These are phyloP conservation scores for Leucosporidium scottii DNA, from an alignment of 768 basidiomycete genomes.

Conservation along the genomic window DNA sequence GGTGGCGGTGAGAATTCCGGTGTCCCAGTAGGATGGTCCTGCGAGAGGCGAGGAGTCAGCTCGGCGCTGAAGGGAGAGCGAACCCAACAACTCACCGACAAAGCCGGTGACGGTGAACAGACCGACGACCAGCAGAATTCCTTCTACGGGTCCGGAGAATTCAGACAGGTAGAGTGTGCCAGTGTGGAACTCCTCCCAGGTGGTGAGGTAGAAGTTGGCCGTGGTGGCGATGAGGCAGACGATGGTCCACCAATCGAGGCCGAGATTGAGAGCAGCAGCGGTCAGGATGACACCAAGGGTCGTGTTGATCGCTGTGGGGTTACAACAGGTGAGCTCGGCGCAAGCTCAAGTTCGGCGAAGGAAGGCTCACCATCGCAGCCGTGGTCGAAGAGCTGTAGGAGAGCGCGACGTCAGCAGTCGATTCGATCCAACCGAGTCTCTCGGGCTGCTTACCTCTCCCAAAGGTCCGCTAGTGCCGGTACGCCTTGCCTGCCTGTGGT, in stretches of 20 bases:
- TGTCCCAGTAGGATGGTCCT: slow-evolving; percentile 80
- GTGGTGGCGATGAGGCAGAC: slow-evolving; percentile 69
- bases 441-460: slow-evolving; percentile 56
- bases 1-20: slow-evolving; percentile 54
- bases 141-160: slow-evolving; percentile 94
- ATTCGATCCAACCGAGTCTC: no score
- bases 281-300: slow-evolving; percentile 82
- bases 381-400: slow-evolving; percentile 76
- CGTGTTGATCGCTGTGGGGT: slow-evolving; percentile 68
- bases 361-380: slow-evolving; percentile 46
- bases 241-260: slow-evolving; percentile 93
- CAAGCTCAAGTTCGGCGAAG: neutral
- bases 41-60: neutral
- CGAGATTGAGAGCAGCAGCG: slow-evolving; percentile 77
- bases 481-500: slow-evolving; percentile 64
- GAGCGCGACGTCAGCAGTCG: no score
- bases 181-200: slow-evolving; percentile 84
- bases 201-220: slow-evolving; percentile 73
- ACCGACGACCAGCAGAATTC: slow-evolving; percentile 73
- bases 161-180: slow-evolving; percentile 83
- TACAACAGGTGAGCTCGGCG: slow-evolving; percentile 39
- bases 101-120: slow-evolving; percentile 74
- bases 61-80: no score
- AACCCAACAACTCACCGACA: slow-evolving; percentile 45
- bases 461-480: slow-evolving; percentile 97